phyloP scores from a whole-genome alignment of 257 asterid genomes.

The Striga asiatica region DNA sequence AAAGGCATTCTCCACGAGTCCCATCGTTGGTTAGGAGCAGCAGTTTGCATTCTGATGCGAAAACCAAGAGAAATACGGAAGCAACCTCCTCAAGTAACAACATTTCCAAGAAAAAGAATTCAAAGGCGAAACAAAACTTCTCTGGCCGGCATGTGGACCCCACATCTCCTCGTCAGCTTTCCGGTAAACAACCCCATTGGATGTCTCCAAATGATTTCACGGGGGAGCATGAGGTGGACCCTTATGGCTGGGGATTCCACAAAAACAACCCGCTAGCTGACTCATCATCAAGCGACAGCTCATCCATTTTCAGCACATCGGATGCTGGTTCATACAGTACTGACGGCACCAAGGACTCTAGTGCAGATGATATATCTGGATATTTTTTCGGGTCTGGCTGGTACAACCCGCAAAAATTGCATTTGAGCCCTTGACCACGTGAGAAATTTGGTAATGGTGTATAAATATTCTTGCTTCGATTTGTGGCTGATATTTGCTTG shows the following conservation, averaged over 20 bases:
- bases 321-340: conserved; percentile 52
- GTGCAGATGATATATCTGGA: conserved; percentile 44
- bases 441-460: too few relatives aligned
- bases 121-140: conserved; percentile 21
- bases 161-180: conserved; percentile 11
- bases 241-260: conserved; percentile 16
- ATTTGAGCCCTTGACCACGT: too few relatives aligned
- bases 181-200: conserved; percentile 19
- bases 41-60: conserved; percentile 20
- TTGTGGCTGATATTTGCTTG: neutral
- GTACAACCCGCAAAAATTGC: conserved; percentile 16
- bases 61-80: conserved; percentile 23
- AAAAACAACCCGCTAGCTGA: conserved; percentile 21
- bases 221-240: too few relatives aligned
- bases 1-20: conserved; percentile 29
- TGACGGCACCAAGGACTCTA: conserved; percentile 52
- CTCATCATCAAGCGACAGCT: conserved; percentile 35
- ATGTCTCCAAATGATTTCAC: conserved; percentile 22
- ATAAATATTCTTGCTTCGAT: neutral
- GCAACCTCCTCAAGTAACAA: conserved; percentile 27
- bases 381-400: conserved; percentile 40
- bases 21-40: too few relatives aligned
- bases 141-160: conserved; percentile 14
- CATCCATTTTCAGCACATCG: conserved; percentile 46
- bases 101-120: conserved; percentile 26